Conservation (phyloP, 768 basidiomycete genomes). For the Podaxis pistillaris region DNA sequence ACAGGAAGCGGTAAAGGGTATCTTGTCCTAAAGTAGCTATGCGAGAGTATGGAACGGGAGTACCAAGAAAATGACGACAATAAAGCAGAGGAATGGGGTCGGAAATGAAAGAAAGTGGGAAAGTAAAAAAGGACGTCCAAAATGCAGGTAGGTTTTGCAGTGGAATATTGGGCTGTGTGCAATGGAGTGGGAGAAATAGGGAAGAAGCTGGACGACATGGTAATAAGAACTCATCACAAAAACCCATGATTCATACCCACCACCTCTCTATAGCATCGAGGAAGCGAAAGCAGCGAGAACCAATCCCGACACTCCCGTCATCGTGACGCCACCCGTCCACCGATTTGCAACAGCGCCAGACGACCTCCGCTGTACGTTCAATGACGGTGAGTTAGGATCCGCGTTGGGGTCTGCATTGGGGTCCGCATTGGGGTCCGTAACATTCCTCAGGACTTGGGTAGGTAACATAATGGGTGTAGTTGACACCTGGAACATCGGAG, state of each 20-base stretch:
- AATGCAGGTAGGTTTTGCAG: background rate
- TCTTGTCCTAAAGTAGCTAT: conserved; percentile 5
- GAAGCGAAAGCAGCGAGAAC: conserved; percentile 26
- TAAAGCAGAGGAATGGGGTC: conserved; percentile 8
- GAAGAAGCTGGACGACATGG: conserved; percentile 11
- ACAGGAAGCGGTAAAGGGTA: conserved; percentile 7
- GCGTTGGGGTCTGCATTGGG: conserved; percentile 4
- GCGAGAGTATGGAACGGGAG: conserved; percentile 2
- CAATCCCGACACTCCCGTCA: conserved; percentile 28
- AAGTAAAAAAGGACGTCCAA: conserved; percentile 13
- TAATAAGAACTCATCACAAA: conserved; percentile 13
- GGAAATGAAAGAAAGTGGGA: conserved; percentile 6
- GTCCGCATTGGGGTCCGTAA: conserved; percentile 24
- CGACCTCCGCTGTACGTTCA: conserved; percentile 22
- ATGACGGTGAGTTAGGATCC: conserved; percentile 13
- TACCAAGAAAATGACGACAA: background rate
- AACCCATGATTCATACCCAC: background rate
- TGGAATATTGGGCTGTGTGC: conserved; percentile 5
- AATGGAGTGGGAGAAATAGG: conserved; percentile 5
- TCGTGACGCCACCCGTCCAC: conserved; percentile 22
- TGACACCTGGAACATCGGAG: conserved; percentile 69
- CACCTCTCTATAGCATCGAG: conserved; percentile 30
- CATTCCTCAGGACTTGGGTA: conserved; percentile 61
- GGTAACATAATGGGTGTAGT: conserved; percentile 85
- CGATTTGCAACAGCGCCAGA: conserved; percentile 26